phyloP scores from a whole-genome alignment of 2,329 filamentous ascomycete genomes.

The Laburnicola sp. region DNA sequence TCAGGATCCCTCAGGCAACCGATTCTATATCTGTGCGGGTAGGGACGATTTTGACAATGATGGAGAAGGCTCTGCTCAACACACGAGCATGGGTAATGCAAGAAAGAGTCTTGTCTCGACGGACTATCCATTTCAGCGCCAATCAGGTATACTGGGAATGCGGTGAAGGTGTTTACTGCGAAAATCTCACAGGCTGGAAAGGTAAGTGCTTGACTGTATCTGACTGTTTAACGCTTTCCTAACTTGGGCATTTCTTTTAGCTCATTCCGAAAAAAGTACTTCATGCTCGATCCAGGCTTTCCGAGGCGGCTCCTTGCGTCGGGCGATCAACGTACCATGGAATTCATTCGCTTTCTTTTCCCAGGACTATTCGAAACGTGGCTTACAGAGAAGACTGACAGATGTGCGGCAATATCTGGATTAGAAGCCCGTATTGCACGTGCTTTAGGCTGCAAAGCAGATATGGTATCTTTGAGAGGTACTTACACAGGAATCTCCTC shows the following conservation, averaged over 20 bases:
- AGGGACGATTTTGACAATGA: too few species aligned
- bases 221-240: constrained; percentile 7
- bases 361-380: constrained; percentile 17
- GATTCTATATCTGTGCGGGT: constrained; percentile 10
- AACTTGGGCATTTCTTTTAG: constrained; percentile 11
- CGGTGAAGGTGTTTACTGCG: constrained; percentile 20
- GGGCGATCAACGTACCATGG: constrained; percentile 7
- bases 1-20: constrained; percentile 6
- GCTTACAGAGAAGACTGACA: constrained; percentile 16
- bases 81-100: too few species aligned
- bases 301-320: constrained; percentile 15
- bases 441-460: constrained; percentile 10
- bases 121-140: too few species aligned
- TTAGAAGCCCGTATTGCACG: constrained; percentile 18
- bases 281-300: constrained; percentile 19
- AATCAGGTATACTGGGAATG: too few species aligned
- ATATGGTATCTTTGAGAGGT: constrained; percentile 19
- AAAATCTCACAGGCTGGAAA: constrained; percentile 20
- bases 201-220: constrained; percentile 14
- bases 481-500: constrained; percentile 21
- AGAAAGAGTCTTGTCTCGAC: too few species aligned
- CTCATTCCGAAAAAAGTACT: constrained; percentile 11
- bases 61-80: constrained; percentile 21
- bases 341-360: constrained; percentile 16
- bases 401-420: constrained; percentile 19